A percentile compares a stretch with the other conserved stretches of the same genome.
Conservation (phyloP, 805 yeast genomes). For the Lipomyces anomalus region DNA sequence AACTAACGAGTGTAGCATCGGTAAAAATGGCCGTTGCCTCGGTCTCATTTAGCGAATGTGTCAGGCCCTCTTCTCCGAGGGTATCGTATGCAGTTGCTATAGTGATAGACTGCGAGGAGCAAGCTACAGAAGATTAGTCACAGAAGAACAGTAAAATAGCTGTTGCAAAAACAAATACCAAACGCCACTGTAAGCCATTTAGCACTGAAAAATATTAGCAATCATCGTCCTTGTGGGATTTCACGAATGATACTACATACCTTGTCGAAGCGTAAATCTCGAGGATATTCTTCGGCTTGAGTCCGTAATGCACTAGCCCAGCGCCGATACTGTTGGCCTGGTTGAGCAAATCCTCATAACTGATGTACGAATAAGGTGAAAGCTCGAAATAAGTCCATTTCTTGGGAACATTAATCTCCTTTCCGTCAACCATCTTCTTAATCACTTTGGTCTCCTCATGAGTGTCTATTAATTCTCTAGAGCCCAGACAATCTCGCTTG, state of each 20-base stretch:
- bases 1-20: constrained; percentile 65
- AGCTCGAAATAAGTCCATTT: constrained; percentile 83
- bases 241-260: constrained; percentile 1
- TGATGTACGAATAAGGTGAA: constrained; percentile 61
- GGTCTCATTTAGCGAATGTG: constrained; percentile 80
- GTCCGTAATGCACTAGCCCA: constrained; percentile 71
- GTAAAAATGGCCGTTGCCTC: constrained; percentile 74
- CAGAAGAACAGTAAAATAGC: too few species aligned
- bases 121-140: too few species aligned
- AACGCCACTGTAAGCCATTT: constrained; percentile 20
- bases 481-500: constrained; percentile 56
- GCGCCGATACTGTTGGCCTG: constrained; percentile 55
- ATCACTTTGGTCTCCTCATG: constrained; percentile 72
- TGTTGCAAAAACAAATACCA: too few species aligned
- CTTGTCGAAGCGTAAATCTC: constrained; percentile 80
- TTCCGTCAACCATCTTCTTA: constrained; percentile 72
- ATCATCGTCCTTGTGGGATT: background rate
- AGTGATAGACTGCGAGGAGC: constrained; percentile 73
- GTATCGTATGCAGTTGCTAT: constrained; percentile 96
- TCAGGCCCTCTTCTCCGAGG: constrained; percentile 70
- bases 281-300: constrained; percentile 56
- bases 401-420: constrained; percentile 65
- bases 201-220: constrained; percentile 9
- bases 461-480: constrained; percentile 68
- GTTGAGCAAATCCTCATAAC: constrained; percentile 51